Base-by-base conservation (phyloP, 139 green algal genomes). In the Chlamydomonas sphaeroides region DNA sequence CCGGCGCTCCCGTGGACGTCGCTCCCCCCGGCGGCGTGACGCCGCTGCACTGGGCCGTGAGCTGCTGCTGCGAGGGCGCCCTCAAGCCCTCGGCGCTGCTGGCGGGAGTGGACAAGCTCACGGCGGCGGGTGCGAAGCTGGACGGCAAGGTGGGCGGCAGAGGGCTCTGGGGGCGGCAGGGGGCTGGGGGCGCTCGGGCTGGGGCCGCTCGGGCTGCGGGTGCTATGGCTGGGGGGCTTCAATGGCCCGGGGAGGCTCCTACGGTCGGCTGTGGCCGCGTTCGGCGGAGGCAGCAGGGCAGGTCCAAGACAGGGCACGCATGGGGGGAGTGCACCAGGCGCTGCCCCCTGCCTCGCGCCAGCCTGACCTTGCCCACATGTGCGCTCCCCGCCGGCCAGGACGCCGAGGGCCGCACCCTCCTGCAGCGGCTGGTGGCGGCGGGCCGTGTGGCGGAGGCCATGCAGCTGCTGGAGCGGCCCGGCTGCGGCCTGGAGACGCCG, bases 391-490 rank as follows among this genome's bases (percentile, higher is more conserved):
- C 59, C 30, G 23, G 7, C 49, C 65, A 84, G 78, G 78, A 84
- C 51, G 36, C 65, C 25, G 49, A 45, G 2, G 78, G 78, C 3
- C 78, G 33, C 20, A 84, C 78, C 8, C 65, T 65, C 5, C 78
- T 84, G 17, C 53, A 67, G 49, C 48, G 28, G 36, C 78, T 84
- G 66, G 26, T 77, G 48, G 65, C 1, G 30, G 65, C 49, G 7
- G 78, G 78, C 0, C 36, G 36, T 3, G 51, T 67, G 26, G 78
- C 78, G 65, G 78, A 84, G 78, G 78, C 78, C n/a, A 32, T 84
- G 65, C 36, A 56, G 65, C 48, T 84, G 65, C 14, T 76, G 78
- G 65, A 68, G 78, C 49, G 49, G 65, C 36, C 36, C 28, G 56
- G n/a, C 49, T 76, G 65, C 48, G 78, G 78, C 7, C 1, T 76